Evolutionary conservation across 257 asterid species (phyloP), one percentile per base, ranked within the genome.

Genomic region (Solanum lycopersicoides): DNA sequence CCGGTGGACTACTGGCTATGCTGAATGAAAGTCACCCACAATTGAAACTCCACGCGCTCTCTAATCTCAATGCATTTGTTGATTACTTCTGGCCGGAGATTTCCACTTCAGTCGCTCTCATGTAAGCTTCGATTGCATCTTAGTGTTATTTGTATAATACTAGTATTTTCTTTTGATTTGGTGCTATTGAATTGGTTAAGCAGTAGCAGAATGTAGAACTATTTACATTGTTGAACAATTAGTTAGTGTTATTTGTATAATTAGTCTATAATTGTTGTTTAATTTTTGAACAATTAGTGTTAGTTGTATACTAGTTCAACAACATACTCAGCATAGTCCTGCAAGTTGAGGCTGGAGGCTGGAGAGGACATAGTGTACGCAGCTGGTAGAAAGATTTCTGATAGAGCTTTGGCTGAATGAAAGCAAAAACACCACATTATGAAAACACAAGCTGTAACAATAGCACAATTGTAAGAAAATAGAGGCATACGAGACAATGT

Each of bases 71-170:
- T 72, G 88, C 96, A 6, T 91, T 90, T 32, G 98, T 95, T 12
- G 97, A 94, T 90, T 92, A 87, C 92, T 94, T 92, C 90, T 96
- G 98, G 98, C 98, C 95, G 21, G 98, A 96, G 95, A 96, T 96
- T 90, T 94, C 99, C 41, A 93, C 98, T 28, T 93, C 96, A 21
- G 98, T 94, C 21, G 94, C 95, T 4, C 89, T 92, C 82, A 94
- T 95, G 99, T 96, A 94, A 53, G 39, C 37, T 68, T 68, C 18
- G 39, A 68, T 68, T 68, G 79, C 20, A 56, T 56, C 4, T 69
- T 69, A 15, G 41, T 69, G 42, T 14, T 69, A 30, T 69, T 16
- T 69, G 41, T 69, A 30, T 30, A 15, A 30, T 69, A 66, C 21
- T 30, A 68, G 75, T 28, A 30, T 14, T 71, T 71, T 18, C 74